Evolutionary conservation across 1,139 yeast species (phyloP).

Genomic region (Eremothecium sinecaudum): DNA sequence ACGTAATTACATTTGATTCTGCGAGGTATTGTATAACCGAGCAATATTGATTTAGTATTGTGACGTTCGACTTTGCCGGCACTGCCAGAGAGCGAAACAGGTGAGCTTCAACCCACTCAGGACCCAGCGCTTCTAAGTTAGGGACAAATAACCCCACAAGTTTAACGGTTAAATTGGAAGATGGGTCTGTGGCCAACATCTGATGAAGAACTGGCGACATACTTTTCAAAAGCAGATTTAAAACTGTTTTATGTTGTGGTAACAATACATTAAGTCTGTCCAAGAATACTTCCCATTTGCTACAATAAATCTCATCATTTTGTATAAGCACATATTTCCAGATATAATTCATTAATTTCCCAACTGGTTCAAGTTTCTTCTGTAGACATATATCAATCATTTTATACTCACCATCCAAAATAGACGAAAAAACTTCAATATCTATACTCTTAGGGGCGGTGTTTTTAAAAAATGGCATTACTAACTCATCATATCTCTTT

Average conservation of each 20-base stretch:
- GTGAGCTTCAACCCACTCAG: conserved; percentile 21
- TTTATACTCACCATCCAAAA: conserved; percentile 10
- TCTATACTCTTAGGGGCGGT: conserved; percentile 2
- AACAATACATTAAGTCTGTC: conserved; percentile 1
- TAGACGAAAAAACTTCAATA: conserved; percentile 3
- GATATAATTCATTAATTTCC: conserved; percentile 8
- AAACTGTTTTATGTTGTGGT: conserved; percentile 6
- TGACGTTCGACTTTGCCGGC: conserved; percentile 11
- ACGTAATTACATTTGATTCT: conserved; percentile 16
- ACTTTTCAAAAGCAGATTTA: conserved; percentile 9
- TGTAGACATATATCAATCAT: conserved; percentile 11
- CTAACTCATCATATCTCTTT: conserved; percentile 18
- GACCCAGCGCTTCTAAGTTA: conserved; percentile 14
- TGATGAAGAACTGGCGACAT: conserved; percentile 9
- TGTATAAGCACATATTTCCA: conserved; percentile 6
- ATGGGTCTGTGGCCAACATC: conserved; percentile 8
- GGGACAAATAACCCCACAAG: conserved; percentile 11
- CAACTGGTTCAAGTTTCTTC: conserved; percentile 11
- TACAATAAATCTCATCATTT: background rate
- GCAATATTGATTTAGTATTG: conserved; percentile 22
- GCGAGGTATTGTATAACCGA: conserved; percentile 19
- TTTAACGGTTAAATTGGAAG: conserved; percentile 8
- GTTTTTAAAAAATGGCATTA: conserved; percentile 13
- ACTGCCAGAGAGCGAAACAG: conserved; percentile 19
- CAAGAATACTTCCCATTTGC: conserved; percentile 9